Conservation (phyloP, 179 eudicot species). For the Beta corolliflora region DNA sequence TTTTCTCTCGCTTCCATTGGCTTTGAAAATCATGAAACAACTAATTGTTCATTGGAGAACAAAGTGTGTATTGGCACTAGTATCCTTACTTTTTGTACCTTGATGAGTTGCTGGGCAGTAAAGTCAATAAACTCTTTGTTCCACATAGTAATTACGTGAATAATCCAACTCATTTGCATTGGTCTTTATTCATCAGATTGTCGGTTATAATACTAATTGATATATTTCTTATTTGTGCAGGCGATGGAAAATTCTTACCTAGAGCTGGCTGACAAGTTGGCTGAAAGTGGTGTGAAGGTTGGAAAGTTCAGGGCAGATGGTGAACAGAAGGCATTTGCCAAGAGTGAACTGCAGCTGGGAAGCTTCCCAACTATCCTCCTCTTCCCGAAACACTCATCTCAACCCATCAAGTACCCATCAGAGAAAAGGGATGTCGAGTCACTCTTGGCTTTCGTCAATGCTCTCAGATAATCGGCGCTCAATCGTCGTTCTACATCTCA, state of each 20-base stretch:
- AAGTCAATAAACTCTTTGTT: too few species aligned
- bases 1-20: background rate
- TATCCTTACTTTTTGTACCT: too few species aligned
- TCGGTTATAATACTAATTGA: background rate
- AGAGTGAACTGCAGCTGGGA: constrained; percentile 69
- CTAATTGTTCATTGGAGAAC: too few species aligned
- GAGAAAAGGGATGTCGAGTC: constrained; percentile 92
- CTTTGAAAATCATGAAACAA: too few species aligned
- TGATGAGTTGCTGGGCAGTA: too few species aligned
- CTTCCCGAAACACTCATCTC: constrained; percentile 75
- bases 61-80: too few species aligned
- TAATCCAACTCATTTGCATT: background rate
- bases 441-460: constrained; percentile 76
- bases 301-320: constrained; percentile 90
- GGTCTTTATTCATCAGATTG: background rate
- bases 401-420: constrained; percentile 85
- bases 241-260: constrained; percentile 89
- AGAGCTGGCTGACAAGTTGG: constrained; percentile 79
- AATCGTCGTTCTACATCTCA: background rate
- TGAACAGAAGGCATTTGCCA: constrained; percentile 81
- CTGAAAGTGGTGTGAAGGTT: constrained; percentile 78
- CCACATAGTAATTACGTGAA: too few species aligned
- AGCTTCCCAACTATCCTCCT: constrained; percentile 90
- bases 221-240: constrained; percentile 33
- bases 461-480: constrained; percentile 52